A percentile compares a stretch with the other conserved stretches of the same genome.
Conservation (phyloP, 345 rosid genomes). For the Melastoma malabathricum region DNA sequence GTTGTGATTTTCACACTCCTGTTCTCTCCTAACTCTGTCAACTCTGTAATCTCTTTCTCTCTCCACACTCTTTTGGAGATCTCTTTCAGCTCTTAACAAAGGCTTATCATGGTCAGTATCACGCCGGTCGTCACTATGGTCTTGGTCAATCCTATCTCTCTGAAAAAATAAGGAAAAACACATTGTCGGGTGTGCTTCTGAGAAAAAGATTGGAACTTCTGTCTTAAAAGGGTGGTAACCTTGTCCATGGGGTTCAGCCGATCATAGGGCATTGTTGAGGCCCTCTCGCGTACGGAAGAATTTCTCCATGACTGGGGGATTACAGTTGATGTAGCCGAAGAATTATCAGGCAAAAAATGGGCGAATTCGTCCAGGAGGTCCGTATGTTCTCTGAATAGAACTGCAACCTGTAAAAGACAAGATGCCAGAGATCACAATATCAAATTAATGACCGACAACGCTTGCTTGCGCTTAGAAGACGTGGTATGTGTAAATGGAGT, state of each 20-base stretch:
- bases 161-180: conserved; percentile 23
- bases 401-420: conserved; percentile 50
- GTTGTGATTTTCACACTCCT: conserved; percentile 38
- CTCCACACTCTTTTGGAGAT: conserved; percentile 53
- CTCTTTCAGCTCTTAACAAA: conserved; percentile 44
- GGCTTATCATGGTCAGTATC: conserved; percentile 49
- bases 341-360: conserved; percentile 82
- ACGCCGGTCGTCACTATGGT: conserved; percentile 39
- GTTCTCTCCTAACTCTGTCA: conserved; percentile 52
- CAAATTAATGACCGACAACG: neutral
- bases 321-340: conserved; percentile 42
- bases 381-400: conserved; percentile 68
- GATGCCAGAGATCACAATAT: neutral
- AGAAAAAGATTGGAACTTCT: conserved; percentile 6
- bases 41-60: conserved; percentile 64
- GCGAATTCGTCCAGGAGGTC: conserved; percentile 86
- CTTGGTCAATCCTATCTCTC: conserved; percentile 61
- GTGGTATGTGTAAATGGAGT: neutral
- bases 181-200: conserved; percentile 14
- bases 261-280: conserved; percentile 40
- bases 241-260: conserved; percentile 48
- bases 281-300: conserved; percentile 45
- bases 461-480: neutral
- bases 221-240: conserved; percentile 22
- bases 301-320: conserved; percentile 38